Evolutionary conservation across 2,329 filamentous ascomycete genomes (phyloP).

Genomic region (Penicillium brevicompactum): DNA sequence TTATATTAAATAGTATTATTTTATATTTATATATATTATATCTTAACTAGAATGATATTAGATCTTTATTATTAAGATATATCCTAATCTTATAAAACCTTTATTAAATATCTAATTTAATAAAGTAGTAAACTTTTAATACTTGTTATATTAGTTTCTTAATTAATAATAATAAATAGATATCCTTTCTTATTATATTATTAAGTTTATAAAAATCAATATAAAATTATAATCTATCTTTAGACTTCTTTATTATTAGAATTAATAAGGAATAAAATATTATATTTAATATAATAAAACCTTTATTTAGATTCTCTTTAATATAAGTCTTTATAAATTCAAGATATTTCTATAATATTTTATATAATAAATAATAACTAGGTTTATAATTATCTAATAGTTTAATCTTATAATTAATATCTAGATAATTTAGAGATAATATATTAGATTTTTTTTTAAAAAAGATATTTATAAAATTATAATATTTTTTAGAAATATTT

Average conservation of each 20-base stretch:
- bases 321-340: background rate
- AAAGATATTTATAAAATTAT: background rate
- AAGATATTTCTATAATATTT: background rate
- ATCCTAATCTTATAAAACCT: background rate
- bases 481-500: background rate
- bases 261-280: background rate
- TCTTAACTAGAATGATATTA: background rate
- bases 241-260: background rate
- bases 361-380: background rate
- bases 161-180: background rate
- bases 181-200: background rate
- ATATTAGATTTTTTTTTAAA: background rate
- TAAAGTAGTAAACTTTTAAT: background rate
- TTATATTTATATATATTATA: too few relatives aligned
- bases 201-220: background rate
- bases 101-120: background rate
- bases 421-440: background rate
- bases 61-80: background rate
- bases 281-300: background rate
- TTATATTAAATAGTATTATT: background rate
- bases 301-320: background rate
- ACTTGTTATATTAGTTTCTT: background rate
- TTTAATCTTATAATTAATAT: background rate
- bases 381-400: background rate
- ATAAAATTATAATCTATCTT: background rate